These are phyloP conservation scores for Cystobasidium pallidum DNA, from an alignment of 1,284 basidiomycete species.

Conservation along the genomic window DNA sequence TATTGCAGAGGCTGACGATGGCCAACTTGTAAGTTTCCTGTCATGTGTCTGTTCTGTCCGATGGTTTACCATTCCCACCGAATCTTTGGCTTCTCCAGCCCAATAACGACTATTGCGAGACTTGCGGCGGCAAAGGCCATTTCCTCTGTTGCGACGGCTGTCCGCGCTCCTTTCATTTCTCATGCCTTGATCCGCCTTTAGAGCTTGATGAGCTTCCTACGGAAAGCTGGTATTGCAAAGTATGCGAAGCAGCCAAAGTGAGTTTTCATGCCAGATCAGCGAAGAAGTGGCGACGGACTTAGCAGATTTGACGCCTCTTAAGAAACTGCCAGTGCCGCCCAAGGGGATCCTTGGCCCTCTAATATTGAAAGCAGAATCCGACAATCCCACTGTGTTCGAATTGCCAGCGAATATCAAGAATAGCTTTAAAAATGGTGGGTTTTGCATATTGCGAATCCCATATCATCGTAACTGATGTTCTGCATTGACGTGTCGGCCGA, in stretches of 20 bases:
- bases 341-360: conserved; percentile 55
- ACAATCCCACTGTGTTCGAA: conserved; percentile 56
- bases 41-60: not conserved
- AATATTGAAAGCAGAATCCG: conserved; percentile 53
- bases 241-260: conserved; percentile 47
- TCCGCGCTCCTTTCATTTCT: conserved; percentile 91
- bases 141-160: conserved; percentile 84
- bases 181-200: conserved; percentile 93
- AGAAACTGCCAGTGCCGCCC: conserved; percentile 47
- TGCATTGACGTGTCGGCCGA: not conserved
- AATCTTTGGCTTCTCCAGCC: conserved; percentile 60
- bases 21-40: conserved; percentile 16
- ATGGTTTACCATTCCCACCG: not conserved
- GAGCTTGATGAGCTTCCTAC: conserved; percentile 80
- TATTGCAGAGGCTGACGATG: conserved; percentile 14
- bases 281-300: not conserved
- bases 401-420: conserved; percentile 55
- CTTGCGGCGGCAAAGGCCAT: conserved; percentile 74
- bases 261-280: not conserved
- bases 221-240: conserved; percentile 85
- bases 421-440: conserved; percentile 56
- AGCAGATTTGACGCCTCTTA: not conserved
- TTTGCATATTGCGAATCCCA: not conserved
- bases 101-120: conserved; percentile 93
- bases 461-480: not conserved